Evolutionary conservation across 176 grass and related monocot species (phyloP), one percentile per base, ranked within the genome.

Genomic region (Musa acuminata): DNA sequence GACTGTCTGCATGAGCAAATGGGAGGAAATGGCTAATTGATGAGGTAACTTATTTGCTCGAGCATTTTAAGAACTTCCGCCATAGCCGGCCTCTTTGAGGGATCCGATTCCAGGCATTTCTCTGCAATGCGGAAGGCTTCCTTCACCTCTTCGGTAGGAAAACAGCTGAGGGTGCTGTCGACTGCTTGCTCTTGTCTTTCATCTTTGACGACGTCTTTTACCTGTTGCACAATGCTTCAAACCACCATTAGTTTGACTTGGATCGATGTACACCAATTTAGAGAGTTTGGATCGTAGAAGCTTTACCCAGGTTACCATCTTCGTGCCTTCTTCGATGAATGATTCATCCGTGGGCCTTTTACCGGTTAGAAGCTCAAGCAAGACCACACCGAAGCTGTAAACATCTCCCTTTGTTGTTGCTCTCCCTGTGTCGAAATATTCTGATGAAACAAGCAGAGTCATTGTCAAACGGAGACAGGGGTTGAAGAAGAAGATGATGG

Each of bases 331-430:
- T 51, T 93, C 87, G 0, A 93, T 58, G 63, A 93, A 97, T 9
- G 87, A 85, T 82, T 88, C 94, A 13, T 91, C 90, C 2, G 87
- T 90, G 19, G 94, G 90, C 74, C 87, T 86, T 82, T 89, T 97
- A 21, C 94, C 87, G 0, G 87, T 93, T 53, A 93, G 83, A 19
- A 97, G 81, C 83, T 97, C 87, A 1, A 97, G 87, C 77, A 97
- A 50, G 64, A 97, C 72, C 60, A 93, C 90, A 49, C 90, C 85
- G 71, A 87, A 98, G 82, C 94, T 93, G 84, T 98, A 98, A 23
- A 91, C 84, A 69, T 97, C 90, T n/a, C 90, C 85, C 77, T 93
- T 91, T 21, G 81, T 91, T 11, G 90, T 91, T 13, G 87, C 90
- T 81, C 83, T 88, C 16, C 94, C 87, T 0, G 85, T 93, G 60